Evolutionary conservation across 306 rosid genomes (phyloP).

Genomic region (Vachellia collinsii): DNA sequence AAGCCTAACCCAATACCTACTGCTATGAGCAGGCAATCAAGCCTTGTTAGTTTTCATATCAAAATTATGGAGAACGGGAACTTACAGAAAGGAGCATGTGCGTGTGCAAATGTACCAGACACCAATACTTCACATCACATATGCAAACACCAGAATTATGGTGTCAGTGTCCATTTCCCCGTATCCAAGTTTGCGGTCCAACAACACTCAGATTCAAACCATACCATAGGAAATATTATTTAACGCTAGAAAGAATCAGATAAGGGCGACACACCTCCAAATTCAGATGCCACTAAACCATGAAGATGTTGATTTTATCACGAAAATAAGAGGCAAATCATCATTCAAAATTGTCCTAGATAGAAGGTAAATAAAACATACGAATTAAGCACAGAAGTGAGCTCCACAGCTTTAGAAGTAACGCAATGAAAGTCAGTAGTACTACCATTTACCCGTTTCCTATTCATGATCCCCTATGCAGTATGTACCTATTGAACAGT

Average conservation of each 20-base stretch:
- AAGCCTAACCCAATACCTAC: too few relatives aligned
- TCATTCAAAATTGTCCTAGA: not conserved
- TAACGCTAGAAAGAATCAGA: not conserved
- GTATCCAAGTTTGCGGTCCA: too few relatives aligned
- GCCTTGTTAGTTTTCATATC: too few relatives aligned
- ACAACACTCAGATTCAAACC: not conserved
- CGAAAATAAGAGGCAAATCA: not conserved
- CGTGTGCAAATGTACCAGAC: too few relatives aligned
- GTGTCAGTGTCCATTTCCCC: too few relatives aligned
- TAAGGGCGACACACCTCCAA: not conserved
- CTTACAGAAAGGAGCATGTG: too few relatives aligned
- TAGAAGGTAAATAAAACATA: not conserved
- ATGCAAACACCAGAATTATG: too few relatives aligned
- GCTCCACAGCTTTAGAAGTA: conserved; percentile 12
- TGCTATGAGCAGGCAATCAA: too few relatives aligned
- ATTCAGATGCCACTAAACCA: not conserved
- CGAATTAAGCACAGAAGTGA: not conserved
- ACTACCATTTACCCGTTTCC: not conserved
- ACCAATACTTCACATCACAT: too few relatives aligned
- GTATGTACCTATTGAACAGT: not conserved
- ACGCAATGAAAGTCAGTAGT: not conserved
- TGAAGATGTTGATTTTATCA: not conserved
- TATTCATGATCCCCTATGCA: not conserved
- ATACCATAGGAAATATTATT: not conserved
- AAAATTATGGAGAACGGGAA: too few relatives aligned